A percentile compares a stretch with the other conserved stretches of the same genome.
These are phyloP conservation scores for Talaromyces marneffei DNA, from an alignment of 2,329 filamentous ascomycete genomes.

Conservation along the genomic window DNA sequence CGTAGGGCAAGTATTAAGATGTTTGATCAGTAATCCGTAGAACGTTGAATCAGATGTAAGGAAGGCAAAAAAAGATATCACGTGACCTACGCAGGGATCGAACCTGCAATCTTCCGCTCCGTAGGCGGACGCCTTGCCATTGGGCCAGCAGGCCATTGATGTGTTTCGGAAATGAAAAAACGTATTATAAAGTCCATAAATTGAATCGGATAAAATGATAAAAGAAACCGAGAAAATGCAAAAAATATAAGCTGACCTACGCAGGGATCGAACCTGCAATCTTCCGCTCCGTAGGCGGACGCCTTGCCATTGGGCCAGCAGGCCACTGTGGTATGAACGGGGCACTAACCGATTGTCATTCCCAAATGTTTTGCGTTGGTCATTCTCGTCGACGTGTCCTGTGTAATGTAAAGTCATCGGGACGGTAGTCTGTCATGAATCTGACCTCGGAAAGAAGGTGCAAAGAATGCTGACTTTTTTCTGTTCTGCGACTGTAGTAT, in stretches of 20 bases:
- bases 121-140: conserved; percentile 16
- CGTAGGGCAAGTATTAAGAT: neutral
- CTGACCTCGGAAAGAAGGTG: too few relatives aligned
- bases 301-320: conserved; percentile 14
- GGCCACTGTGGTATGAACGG: neutral
- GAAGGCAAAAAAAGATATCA: neutral
- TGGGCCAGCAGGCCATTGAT: conserved; percentile 12
- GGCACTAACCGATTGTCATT: neutral
- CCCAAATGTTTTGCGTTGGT: neutral
- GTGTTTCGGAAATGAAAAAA: neutral
- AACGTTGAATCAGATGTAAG: neutral
- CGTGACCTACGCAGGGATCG: conserved; percentile 6
- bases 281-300: conserved; percentile 14
- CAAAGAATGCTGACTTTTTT: neutral
- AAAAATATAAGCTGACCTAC: neutral
- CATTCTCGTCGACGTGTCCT: neutral
- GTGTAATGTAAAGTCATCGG: neutral
- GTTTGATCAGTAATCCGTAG: neutral
- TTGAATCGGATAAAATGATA: neutral
- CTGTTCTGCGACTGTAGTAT: neutral
- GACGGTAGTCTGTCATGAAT: neutral
- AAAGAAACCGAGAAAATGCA: neutral
- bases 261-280: conserved; percentile 12
- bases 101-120: conserved; percentile 12
- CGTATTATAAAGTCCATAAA: neutral